Evolutionary conservation across 2,329 filamentous ascomycete species (phyloP).

Genomic region (Eurotiales sp.): DNA sequence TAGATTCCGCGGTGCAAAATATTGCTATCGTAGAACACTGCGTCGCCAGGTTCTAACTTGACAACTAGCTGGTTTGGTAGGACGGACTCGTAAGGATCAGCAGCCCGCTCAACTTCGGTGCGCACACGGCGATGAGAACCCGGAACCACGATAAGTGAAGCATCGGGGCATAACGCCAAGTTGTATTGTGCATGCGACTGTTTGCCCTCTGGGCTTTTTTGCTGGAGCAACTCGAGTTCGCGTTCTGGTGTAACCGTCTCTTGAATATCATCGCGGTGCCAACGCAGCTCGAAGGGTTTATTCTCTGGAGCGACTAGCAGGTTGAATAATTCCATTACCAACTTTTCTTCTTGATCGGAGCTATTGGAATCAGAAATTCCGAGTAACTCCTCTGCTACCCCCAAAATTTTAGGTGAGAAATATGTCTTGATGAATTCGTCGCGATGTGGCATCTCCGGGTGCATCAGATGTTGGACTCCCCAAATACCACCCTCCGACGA

Average conservation of each 20-base stretch:
- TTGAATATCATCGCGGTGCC: slow-evolving; percentile 82
- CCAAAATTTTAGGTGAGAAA: slow-evolving; percentile 64
- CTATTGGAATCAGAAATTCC: slow-evolving; percentile 31
- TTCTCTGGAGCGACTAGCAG: slow-evolving; percentile 70
- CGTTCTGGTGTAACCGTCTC: slow-evolving; percentile 61
- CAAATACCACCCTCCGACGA: slow-evolving; percentile 65
- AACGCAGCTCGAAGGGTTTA: slow-evolving; percentile 67
- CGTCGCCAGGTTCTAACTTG: slow-evolving; percentile 66
- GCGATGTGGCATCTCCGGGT: slow-evolving; percentile 64
- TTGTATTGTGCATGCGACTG: slow-evolving; percentile 85
- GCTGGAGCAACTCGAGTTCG: slow-evolving; percentile 59
- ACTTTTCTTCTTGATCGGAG: slow-evolving; percentile 51
- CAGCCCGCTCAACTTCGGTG: slow-evolving; percentile 65
- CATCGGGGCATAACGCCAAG: slow-evolving; percentile 71
- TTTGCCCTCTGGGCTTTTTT: slow-evolving; percentile 39
- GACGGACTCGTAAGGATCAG: slow-evolving; percentile 59
- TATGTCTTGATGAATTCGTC: slow-evolving; percentile 64
- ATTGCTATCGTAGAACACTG: slow-evolving; percentile 87
- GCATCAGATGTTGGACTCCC: slow-evolving; percentile 82
- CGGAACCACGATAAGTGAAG: slow-evolving; percentile 70
- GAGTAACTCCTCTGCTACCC: slow-evolving; percentile 63
- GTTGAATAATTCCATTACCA: slow-evolving; percentile 88
- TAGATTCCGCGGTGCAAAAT: slow-evolving; percentile 58
- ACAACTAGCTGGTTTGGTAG: slow-evolving; percentile 66
- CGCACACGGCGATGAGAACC: slow-evolving; percentile 69